Conservation (phyloP, 2,329 filamentous ascomycete genomes). For the Cordyceps fumosorosea region DNA sequence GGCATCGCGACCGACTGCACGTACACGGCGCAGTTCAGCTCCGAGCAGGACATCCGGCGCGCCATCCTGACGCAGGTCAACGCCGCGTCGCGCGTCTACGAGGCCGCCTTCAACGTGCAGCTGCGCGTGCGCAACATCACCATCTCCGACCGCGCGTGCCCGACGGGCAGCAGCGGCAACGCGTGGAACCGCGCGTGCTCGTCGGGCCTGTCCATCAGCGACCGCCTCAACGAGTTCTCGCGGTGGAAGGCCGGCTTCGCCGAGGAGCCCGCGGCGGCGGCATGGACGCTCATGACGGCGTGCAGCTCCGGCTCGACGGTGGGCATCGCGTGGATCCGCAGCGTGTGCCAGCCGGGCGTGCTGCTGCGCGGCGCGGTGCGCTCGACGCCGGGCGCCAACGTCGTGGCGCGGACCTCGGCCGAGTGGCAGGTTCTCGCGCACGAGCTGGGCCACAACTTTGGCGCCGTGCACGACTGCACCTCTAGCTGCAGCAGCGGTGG, state of each 20-base stretch:
- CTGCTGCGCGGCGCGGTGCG: slow-evolving; percentile 15
- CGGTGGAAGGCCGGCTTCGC: slow-evolving; percentile 64
- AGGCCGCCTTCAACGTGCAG: slow-evolving; percentile 81
- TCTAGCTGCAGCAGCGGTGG: slow-evolving; percentile 44
- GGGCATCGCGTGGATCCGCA: slow-evolving; percentile 80
- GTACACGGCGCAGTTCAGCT: slow-evolving; percentile 64
- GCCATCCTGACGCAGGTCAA: slow-evolving; percentile 80
- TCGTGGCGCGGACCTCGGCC: slow-evolving; percentile 67
- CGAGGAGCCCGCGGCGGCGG: slow-evolving; percentile 61
- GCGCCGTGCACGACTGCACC: slow-evolving; percentile 82
- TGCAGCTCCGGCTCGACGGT: slow-evolving; percentile 73
- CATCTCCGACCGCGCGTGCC: slow-evolving; percentile 63
- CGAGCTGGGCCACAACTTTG: slow-evolving; percentile 81
- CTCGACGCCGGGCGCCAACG: slow-evolving; percentile 58
- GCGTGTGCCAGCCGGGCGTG: slow-evolving; percentile 58
- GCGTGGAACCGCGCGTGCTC: slow-evolving; percentile 75
- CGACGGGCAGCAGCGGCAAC: slow-evolving; percentile 47
- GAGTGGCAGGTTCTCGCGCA: slow-evolving; percentile 92
- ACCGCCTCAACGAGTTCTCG: slow-evolving; percentile 74
- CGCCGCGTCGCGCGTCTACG: slow-evolving; percentile 74
- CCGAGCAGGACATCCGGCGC: slow-evolving; percentile 50
- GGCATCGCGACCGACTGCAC: slow-evolving; percentile 87
- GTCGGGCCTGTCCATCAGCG: slow-evolving; percentile 52
- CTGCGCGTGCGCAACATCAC: slow-evolving; percentile 75
- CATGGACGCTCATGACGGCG: slow-evolving; percentile 75